Percentiles rank a stretch among this genome's conserved stretches.
phyloP scores from a whole-genome alignment of 176 grass and related monocot genomes.

The Musa beccarii region DNA sequence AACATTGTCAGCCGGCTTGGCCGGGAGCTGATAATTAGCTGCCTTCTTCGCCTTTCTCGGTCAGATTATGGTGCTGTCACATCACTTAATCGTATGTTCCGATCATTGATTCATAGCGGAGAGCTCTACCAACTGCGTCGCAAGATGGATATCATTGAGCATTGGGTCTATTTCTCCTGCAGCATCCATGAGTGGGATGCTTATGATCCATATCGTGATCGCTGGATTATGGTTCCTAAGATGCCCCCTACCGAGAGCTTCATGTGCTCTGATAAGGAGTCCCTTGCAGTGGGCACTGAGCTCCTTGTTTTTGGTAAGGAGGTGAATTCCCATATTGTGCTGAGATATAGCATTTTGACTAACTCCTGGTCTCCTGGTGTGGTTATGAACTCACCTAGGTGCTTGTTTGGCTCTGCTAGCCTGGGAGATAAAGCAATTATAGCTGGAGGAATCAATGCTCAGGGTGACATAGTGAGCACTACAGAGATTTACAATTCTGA shows the following conservation, averaged over 20 bases:
- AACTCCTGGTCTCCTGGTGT: background rate
- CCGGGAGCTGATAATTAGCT: background rate
- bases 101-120: background rate
- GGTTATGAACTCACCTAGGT: conserved; percentile 1
- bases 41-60: background rate
- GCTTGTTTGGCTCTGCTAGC: conserved; percentile 2
- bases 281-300: background rate
- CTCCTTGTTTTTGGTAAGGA: background rate
- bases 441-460: background rate
- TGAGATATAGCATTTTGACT: conserved; percentile 3
- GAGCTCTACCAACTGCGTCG: background rate
- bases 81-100: background rate
- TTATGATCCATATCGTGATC: background rate
- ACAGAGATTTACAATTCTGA: conserved; percentile 87
- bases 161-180: conserved; percentile 6
- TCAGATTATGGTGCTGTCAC: background rate
- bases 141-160: background rate
- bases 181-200: background rate
- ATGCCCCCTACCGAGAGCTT: background rate
- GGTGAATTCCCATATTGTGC: conserved; percentile 1
- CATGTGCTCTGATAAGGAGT: background rate
- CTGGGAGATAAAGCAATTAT: background rate
- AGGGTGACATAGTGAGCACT: conserved; percentile 2
- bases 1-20: background rate
- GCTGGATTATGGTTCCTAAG: conserved; percentile 1